Percentiles rank a stretch among this genome's conserved stretches.
These are phyloP conservation scores for Ganoderma lingzhi DNA, from an alignment of 1,284 basidiomycete species.

Conservation along the genomic window DNA sequence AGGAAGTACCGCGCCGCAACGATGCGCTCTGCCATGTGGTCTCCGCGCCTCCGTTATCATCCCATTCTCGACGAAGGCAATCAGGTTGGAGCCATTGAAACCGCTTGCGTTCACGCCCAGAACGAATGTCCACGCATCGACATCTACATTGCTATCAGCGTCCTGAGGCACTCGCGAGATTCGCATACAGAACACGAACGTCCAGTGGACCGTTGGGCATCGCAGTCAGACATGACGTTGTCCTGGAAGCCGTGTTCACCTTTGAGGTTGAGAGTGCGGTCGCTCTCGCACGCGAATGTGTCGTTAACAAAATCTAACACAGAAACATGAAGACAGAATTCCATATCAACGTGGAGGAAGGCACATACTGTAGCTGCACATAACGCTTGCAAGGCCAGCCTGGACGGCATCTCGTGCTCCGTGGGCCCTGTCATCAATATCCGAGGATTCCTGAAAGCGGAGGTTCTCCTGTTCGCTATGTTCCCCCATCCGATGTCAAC, in stretches of 20 bases:
- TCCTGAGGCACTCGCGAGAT: no score
- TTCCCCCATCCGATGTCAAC: no score
- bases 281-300: slow-evolving; percentile 72
- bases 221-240: slow-evolving; percentile 78
- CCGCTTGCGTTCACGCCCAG: slow-evolving; percentile 58
- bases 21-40: slow-evolving; percentile 75
- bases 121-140: slow-evolving; percentile 75
- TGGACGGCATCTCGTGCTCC: no score
- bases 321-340: no score
- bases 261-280: slow-evolving; percentile 82
- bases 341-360: no score
- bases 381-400: no score
- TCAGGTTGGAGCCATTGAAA: slow-evolving; percentile 70
- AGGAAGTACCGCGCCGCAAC: slow-evolving; percentile 37
- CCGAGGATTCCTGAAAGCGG: no score
- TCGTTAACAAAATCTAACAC: no score
- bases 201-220: slow-evolving; percentile 66
- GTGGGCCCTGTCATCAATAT: no score
- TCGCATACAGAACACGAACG: slow-evolving; percentile 44
- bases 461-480: no score
- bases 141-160: slow-evolving; percentile 48
- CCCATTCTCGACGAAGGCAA: slow-evolving; percentile 72
- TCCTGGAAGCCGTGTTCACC: slow-evolving; percentile 84
- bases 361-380: no score
- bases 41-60: no score